Evolutionary conservation across 148 eudicot species (phyloP).

Genomic region (Chenopodium berlandieri): DNA sequence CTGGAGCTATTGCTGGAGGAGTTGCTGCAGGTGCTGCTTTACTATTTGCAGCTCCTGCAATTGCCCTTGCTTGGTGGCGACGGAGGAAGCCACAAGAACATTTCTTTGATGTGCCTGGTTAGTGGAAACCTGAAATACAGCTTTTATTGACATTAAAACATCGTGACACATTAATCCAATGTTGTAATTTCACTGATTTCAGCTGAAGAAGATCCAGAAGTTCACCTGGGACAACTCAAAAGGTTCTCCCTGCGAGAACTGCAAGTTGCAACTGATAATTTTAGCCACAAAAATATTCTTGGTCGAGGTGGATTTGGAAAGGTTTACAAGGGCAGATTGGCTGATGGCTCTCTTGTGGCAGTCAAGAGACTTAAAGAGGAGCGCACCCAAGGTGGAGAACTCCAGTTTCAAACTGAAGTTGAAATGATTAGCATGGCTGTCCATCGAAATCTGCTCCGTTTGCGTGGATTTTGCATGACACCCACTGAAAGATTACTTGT

Average conservation of each 20-base stretch:
- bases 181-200: conserved; percentile 25
- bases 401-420: conserved; percentile 84
- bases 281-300: conserved; percentile 62
- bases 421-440: conserved; percentile 92
- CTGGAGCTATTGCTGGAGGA: conserved; percentile 83
- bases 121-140: conserved; percentile 26
- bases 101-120: conserved; percentile 87
- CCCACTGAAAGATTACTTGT: conserved; percentile 82
- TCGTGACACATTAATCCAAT: background rate
- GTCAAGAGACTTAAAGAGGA: conserved; percentile 85
- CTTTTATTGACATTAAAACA: background rate
- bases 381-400: conserved; percentile 73
- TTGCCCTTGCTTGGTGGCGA: conserved; percentile 70
- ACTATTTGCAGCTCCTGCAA: conserved; percentile 73
- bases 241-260: conserved; percentile 76
- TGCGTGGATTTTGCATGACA: conserved; percentile 86
- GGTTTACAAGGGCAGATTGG: conserved; percentile 79
- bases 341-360: conserved; percentile 77
- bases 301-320: conserved; percentile 92
- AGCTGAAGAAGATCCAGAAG: conserved; percentile 93
- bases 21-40: conserved; percentile 84
- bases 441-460: conserved; percentile 72
- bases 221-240: conserved; percentile 81
- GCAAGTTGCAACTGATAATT: conserved; percentile 75
- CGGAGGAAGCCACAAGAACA: conserved; percentile 63